A percentile compares a stretch with the other conserved stretches of the same genome.
These are phyloP conservation scores for Prunus fruticosa DNA, from an alignment of 306 rosid genomes.

Conservation along the genomic window DNA sequence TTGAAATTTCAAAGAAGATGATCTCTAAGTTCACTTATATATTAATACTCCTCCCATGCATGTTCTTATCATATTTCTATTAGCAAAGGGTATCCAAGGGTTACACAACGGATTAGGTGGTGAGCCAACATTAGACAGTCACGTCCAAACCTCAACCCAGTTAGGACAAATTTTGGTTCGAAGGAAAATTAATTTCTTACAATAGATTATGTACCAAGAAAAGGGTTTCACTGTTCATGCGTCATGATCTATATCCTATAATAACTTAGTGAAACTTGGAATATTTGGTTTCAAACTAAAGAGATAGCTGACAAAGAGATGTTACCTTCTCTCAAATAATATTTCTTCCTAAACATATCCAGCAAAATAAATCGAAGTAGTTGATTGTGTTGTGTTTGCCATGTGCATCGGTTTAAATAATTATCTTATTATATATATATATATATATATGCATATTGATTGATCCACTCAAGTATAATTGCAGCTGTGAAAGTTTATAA, in stretches of 20 bases:
- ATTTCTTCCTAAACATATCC: neutral
- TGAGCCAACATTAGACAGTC: conserved; percentile 22
- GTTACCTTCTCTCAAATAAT: neutral
- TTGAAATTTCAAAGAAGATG: neutral
- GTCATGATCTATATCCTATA: neutral
- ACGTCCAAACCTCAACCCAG: conserved; percentile 5
- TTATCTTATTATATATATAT: too few species aligned
- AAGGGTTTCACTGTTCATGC: conserved; percentile 1
- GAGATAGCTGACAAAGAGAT: conserved; percentile 7
- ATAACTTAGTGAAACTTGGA: neutral
- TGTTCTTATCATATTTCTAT: conserved; percentile 4
- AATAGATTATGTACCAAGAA: conserved; percentile 22
- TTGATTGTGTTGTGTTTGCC: neutral
- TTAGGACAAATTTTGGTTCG: conserved; percentile 9
- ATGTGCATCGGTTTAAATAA: neutral
- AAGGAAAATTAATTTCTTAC: neutral
- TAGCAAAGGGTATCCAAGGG: neutral
- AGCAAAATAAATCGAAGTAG: neutral
- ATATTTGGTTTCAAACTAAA: neutral
- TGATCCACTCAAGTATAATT: neutral
- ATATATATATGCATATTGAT: neutral
- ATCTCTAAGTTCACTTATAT: neutral
- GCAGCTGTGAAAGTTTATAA: neutral
- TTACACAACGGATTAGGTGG: conserved; percentile 22
- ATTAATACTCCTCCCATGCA: neutral